Conservation (phyloP, 352 stramenopile genomes). For the Globisporangium parvum region DNA sequence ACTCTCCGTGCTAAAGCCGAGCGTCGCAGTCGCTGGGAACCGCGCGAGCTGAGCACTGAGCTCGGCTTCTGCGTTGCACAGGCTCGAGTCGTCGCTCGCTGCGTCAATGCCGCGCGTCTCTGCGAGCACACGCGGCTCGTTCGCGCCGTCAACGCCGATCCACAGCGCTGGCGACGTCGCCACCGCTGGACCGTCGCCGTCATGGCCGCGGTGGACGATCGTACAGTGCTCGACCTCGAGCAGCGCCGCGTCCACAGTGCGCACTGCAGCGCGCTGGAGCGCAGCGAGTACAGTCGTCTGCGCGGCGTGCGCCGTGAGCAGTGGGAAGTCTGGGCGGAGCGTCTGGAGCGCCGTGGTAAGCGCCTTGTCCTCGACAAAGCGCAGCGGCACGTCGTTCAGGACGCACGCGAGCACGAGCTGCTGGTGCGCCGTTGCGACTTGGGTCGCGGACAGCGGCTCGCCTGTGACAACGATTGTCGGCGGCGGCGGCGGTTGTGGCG, state of each 20-base stretch:
- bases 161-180: not conserved
- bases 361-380: slow-evolving; percentile 33
- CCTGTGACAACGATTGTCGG: not conserved
- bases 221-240: slow-evolving; percentile 18
- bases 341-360: slow-evolving; percentile 26
- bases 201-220: slow-evolving; percentile 16
- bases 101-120: not conserved
- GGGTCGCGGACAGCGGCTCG: not conserved
- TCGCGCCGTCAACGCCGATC: slow-evolving; percentile 2
- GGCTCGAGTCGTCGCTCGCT: not conserved
- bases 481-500: not conserved
- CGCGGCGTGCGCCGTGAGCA: slow-evolving; percentile 12
- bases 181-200: not conserved
- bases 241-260: slow-evolving; percentile 11
- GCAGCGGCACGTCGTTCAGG: slow-evolving; percentile 23
- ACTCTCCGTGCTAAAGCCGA: slow-evolving; percentile 5
- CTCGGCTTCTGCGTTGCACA: not conserved
- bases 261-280: slow-evolving; percentile 12
- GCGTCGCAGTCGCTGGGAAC: not conserved
- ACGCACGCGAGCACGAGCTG: slow-evolving; percentile 40
- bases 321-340: slow-evolving; percentile 21
- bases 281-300: slow-evolving; percentile 18
- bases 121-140: slow-evolving; percentile 4
- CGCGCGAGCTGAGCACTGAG: slow-evolving; percentile 1
- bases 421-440: slow-evolving; percentile 21